A percentile compares a stretch with the other conserved stretches of the same genome.
These are phyloP conservation scores for Pterula multifida DNA, from an alignment of 1,284 basidiomycete species.

Conservation along the genomic window DNA sequence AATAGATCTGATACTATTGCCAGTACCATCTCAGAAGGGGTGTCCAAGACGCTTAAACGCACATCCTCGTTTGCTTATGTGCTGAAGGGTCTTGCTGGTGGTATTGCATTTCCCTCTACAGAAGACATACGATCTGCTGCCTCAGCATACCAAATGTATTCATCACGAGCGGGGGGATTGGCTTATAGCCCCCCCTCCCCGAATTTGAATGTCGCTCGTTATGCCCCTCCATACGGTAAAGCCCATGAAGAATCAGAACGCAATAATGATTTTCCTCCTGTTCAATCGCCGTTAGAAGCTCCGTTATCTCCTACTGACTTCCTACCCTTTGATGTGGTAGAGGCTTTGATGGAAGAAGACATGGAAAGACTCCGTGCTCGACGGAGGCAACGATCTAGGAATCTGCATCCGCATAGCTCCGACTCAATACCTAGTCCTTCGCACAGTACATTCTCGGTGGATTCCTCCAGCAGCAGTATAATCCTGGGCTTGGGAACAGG, in stretches of 20 bases:
- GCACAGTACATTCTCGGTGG: conserved; percentile 62
- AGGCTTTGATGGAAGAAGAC: conserved; percentile 82
- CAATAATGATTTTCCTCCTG: conserved; percentile 15
- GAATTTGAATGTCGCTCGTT: conserved; percentile 63
- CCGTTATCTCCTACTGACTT: conserved; percentile 35
- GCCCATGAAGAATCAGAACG: conserved; percentile 9
- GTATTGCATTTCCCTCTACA: conserved; percentile 51
- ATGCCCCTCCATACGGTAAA: conserved; percentile 53
- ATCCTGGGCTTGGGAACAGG: conserved; percentile 68
- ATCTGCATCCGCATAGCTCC: conserved; percentile 23
- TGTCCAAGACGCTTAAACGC: conserved; percentile 59
- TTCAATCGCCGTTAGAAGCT: conserved; percentile 14
- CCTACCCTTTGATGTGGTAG: conserved; percentile 66
- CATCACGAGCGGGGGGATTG: conserved; percentile 20
- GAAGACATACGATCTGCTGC: conserved; percentile 22
- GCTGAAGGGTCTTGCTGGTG: conserved; percentile 65
- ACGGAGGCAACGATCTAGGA: conserved; percentile 27
- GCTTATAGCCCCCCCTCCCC: conserved; percentile 65
- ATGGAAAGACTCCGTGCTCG: conserved; percentile 76
- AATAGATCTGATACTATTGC: conserved; percentile 52
- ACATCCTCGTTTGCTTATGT: conserved; percentile 80
- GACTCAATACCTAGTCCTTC: conserved; percentile 47
- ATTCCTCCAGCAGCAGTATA: conserved; percentile 48
- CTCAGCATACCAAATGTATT: conserved; percentile 13
- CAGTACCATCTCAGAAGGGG: conserved; percentile 42